phyloP scores from a whole-genome alignment of 1,284 basidiomycete species.

The Fistulina hepatica region DNA sequence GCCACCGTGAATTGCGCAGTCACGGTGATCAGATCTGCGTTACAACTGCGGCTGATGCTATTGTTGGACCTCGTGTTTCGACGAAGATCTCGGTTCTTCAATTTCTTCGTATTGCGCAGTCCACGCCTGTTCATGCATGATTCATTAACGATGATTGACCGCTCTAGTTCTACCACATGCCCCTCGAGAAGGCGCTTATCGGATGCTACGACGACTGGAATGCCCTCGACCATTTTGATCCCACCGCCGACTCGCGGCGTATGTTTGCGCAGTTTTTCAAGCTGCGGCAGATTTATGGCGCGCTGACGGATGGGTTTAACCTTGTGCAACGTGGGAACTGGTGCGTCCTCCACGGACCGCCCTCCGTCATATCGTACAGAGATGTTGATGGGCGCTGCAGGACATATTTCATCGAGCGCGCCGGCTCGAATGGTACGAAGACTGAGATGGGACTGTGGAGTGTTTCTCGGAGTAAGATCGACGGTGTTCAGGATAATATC shows the following conservation, averaged over 20 bases:
- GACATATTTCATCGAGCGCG: slow-evolving; percentile 64
- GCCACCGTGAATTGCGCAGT: too few relatives aligned
- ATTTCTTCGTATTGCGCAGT: too few relatives aligned
- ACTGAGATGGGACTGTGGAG: slow-evolving; percentile 87
- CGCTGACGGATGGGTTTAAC: slow-evolving; percentile 77
- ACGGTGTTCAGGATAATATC: slow-evolving; percentile 49
- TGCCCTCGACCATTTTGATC: slow-evolving; percentile 86
- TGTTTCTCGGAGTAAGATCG: slow-evolving; percentile 57
- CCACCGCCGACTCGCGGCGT: slow-evolving; percentile 66
- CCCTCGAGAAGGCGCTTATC: slow-evolving; percentile 62
- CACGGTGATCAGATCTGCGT: too few relatives aligned
- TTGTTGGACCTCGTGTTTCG: too few relatives aligned
- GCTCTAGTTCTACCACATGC: slow-evolving; percentile 88
- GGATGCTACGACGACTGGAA: slow-evolving; percentile 86
- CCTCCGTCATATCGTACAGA: too few relatives aligned
- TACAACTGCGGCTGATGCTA: too few relatives aligned
- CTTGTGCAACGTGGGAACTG: slow-evolving; percentile 73
- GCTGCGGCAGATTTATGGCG: slow-evolving; percentile 55
- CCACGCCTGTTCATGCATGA: too few relatives aligned
- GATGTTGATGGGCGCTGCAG: too few relatives aligned
- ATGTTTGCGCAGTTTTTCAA: slow-evolving; percentile 64
- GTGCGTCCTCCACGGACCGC: too few relatives aligned
- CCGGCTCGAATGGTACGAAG: slow-evolving; percentile 68
- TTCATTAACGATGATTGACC: too few relatives aligned
- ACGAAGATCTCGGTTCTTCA: too few relatives aligned